Evolutionary conservation across 345 rosid genomes (phyloP).

Genomic region (Laguncularia racemosa): DNA sequence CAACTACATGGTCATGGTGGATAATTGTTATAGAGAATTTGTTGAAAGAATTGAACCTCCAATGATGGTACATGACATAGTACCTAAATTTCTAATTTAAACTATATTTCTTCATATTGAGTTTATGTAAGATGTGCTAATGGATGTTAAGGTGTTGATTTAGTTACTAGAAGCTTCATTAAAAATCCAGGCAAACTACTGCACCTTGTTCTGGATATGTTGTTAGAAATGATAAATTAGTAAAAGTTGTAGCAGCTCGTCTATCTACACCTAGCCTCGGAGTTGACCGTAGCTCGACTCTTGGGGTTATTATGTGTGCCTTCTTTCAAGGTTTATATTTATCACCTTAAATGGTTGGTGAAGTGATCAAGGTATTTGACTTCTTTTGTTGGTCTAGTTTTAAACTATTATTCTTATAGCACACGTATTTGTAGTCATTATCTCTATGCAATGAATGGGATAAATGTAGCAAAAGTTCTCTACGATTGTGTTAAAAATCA

Average conservation of each 20-base stretch:
- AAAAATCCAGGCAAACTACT: slow-evolving; percentile 63
- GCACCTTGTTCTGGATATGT: slow-evolving; percentile 70
- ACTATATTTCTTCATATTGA: too few species aligned
- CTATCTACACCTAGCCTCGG: slow-evolving; percentile 69
- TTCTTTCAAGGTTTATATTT: slow-evolving; percentile 57
- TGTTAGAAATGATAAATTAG: slow-evolving; percentile 44
- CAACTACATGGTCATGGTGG: slow-evolving; percentile 52
- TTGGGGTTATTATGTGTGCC: slow-evolving; percentile 50
- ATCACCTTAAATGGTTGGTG: slow-evolving; percentile 71
- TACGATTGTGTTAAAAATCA: too few species aligned
- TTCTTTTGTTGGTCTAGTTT: slow-evolving; percentile 5
- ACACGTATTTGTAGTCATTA: slow-evolving; percentile 2
- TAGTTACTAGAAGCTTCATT: slow-evolving; percentile 64
- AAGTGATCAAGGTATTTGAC: slow-evolving; percentile 49
- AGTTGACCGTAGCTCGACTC: slow-evolving; percentile 55
- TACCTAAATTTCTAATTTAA: background rate
- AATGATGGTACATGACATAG: slow-evolving; percentile 36
- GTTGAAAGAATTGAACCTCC: slow-evolving; percentile 57
- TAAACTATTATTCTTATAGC: background rate
- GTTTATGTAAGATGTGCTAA: background rate
- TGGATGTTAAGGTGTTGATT: slow-evolving; percentile 42
- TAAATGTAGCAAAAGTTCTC: too few species aligned
- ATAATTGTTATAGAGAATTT: slow-evolving; percentile 63
- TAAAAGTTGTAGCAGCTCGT: slow-evolving; percentile 55
- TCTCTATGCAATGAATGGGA: background rate